Evolutionary conservation across 139 green algal species (phyloP).

Genomic region (Coelastrella sp.): DNA sequence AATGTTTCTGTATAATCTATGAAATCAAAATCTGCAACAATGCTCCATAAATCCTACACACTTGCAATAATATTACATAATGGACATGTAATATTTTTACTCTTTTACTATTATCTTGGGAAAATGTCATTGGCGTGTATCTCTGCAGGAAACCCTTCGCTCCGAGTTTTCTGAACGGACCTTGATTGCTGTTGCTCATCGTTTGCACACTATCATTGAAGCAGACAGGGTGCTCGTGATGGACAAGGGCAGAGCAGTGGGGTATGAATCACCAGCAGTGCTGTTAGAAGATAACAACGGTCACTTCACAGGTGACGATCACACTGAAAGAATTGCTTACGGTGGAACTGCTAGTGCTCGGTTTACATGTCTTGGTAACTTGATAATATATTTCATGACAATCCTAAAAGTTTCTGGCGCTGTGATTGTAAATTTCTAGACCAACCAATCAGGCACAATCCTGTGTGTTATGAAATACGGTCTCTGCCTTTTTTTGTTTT

Average conservation of each 20-base stretch:
- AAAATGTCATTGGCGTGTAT: background rate
- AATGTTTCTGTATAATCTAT: no score
- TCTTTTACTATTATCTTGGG: background rate
- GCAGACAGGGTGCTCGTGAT: slow-evolving; percentile 62
- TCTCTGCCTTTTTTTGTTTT: background rate
- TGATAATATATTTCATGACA: no score
- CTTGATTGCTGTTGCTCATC: slow-evolving; percentile 68
- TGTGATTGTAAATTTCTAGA: background rate
- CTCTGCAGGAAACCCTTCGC: slow-evolving; percentile 21
- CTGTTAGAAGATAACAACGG: slow-evolving; percentile 26
- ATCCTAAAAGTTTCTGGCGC: no score
- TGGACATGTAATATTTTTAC: no score
- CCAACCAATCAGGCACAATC: background rate
- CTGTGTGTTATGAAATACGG: background rate
- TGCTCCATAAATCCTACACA: no score
- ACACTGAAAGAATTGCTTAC: no score
- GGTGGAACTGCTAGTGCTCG: no score
- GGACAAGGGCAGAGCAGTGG: slow-evolving; percentile 38
- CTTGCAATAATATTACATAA: no score
- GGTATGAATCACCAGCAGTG: slow-evolving; percentile 1
- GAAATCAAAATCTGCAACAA: no score
- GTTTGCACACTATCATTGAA: slow-evolving; percentile 81
- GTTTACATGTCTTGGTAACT: no score
- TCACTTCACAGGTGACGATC: slow-evolving; percentile 40
- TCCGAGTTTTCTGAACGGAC: slow-evolving; percentile 58